These are phyloP conservation scores for Penicillium egyptiacum DNA, from an alignment of 495 filamentous ascomycete genomes.

Conservation along the genomic window DNA sequence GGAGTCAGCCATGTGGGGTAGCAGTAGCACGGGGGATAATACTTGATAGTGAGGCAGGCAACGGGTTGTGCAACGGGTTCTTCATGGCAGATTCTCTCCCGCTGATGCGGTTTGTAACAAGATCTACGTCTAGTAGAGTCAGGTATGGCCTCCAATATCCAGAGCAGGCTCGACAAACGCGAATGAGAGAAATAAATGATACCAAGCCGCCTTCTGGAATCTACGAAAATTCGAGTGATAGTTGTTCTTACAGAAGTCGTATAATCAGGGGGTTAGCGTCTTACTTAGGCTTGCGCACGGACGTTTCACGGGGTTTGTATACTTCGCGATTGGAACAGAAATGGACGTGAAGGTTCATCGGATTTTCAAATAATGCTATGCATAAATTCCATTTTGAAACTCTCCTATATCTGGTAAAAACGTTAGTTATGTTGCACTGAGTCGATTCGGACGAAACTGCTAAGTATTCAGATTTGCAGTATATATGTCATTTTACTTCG, in stretches of 20 bases:
- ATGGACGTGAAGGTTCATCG: neutral
- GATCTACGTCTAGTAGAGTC: neutral
- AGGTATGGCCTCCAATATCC: neutral
- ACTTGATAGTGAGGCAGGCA: slow-evolving; percentile 60
- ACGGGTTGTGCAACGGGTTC: slow-evolving; percentile 48
- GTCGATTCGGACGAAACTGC: neutral
- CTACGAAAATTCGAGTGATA: neutral
- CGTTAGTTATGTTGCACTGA: neutral
- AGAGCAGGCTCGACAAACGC: neutral
- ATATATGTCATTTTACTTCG: too few species aligned
- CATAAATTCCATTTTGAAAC: neutral
- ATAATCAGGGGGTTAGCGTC: neutral
- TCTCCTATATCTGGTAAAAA: neutral
- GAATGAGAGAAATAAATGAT: neutral
- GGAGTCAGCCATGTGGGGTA: neutral
- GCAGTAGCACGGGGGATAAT: slow-evolving; percentile 17
- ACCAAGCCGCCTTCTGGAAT: neutral
- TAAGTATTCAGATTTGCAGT: neutral
- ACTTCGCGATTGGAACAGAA: neutral
- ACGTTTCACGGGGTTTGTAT: neutral
- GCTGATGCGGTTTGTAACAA: neutral
- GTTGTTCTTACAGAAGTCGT: neutral
- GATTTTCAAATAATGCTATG: neutral
- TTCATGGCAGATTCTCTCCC: slow-evolving; percentile 2
- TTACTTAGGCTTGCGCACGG: neutral